Base-by-base conservation (phyloP, 2,329 filamentous ascomycete species). In the Pseudogymnoascus sp. region DNA sequence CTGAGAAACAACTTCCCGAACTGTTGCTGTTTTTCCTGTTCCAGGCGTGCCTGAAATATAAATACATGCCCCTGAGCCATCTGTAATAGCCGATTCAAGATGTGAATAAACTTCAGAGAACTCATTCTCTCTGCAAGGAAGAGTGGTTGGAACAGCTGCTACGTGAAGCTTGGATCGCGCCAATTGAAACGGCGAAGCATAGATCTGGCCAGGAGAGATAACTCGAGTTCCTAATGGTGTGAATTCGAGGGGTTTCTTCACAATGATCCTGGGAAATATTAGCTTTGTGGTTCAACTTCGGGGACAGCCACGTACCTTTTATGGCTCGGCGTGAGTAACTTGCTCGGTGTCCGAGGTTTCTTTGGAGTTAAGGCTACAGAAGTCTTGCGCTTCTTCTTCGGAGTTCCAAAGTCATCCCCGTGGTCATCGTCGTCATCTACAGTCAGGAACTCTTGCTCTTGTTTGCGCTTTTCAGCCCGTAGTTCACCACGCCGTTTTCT, bases 1-100 rank as follows among this genome's bases (percentile, higher is more conserved):
- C 64, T 92, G 88, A 4, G 89, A 86, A 14, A 99, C 89, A 1
- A 97, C 94, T 74, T 99, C 94, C 57, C 94, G 88, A 8, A 99
- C 94, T 0, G 95, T 99, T 11, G 94, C 94, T 1, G 94, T 99
- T 74, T 99, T 99, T 30, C 94, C 94, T 0, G 94, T 99, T 6
- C 95, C 94, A 0, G 95, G 94, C 0, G 93, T 97, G n/a, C 94
- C 94, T 0, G 94, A 97, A 63, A 99, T 99, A 75, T 99, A 99
- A 71, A 99, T 97, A 73, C 95, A 99, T 30, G 93, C 90, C 12
- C 95, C 95, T 1, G 89, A 90, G 16, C 93, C 94, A 67, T 96
- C 93, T 12, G 88, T 88, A 70, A 99, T 99, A 59, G 95, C 94
- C 6, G 91, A 89, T 71, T 96, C 92, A 35, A 99, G 86, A 73